Evolutionary conservation across 2,329 filamentous ascomycete genomes (phyloP), one percentile per base, ranked within the genome.

Genomic region (Calonectria pseudoreteaudii): DNA sequence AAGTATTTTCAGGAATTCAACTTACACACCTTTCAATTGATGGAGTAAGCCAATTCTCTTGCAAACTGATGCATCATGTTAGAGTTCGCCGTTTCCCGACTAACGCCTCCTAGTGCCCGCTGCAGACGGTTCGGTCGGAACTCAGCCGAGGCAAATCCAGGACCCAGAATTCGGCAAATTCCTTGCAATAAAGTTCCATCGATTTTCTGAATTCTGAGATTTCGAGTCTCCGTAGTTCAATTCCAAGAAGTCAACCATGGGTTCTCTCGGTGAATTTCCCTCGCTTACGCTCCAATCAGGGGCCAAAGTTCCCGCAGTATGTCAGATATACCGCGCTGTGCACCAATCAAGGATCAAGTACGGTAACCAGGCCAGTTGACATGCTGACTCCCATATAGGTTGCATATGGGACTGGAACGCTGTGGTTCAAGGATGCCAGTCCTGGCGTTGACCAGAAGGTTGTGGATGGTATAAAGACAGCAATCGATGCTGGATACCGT

Each of bases 401-500:
- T 41, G 56, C 56, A 18, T 62, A 62, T 20, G 56, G 56, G 38
- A 62, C 56, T 18, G 56, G 56, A 18, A 62, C 56, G 14, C 3
- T 62, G n/a, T 62, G 56, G 56, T 62, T 62, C 36, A 62, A 62
- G 56, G 34, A 62, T 62, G 34, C 62, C 4, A 30, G 47, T 16
- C 10, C 26, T 10, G 11, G 16, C 20, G 13, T 36, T 34, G 62
- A 50, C 26, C 38, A 26, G 11, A 20, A 53, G 11, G 49, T 60
- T 9, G n/a, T 41, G 2, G 31, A 50, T 28, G 56, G 38, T 18
- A 68, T 71, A 28, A 74, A 66, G 36, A 47, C 20, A 6, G 72
- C 72, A 20, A 64, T 71, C 9, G 16, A 66, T 7, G 30, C 47
- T 9, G 72, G 72, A 18, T 74, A 71, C 28, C 68, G 64, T 3